Conservation (phyloP, 768 basidiomycete species). For the Pleurotus tuoliensis region DNA sequence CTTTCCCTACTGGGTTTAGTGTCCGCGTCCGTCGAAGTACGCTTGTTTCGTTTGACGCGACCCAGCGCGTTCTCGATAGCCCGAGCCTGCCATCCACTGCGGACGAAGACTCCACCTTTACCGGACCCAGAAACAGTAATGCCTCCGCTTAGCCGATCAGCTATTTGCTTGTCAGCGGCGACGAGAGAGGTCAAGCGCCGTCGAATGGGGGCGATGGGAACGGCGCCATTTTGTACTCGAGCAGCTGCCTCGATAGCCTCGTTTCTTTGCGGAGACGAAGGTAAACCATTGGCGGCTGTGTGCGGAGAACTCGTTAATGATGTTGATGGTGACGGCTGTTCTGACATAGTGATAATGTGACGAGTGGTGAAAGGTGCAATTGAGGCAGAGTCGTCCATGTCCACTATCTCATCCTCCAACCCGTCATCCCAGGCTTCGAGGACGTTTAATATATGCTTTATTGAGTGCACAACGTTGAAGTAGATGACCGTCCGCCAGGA, state of each 20-base stretch:
- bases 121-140: slow-evolving; percentile 72
- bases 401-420: slow-evolving; percentile 43
- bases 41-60: slow-evolving; percentile 30
- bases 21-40: slow-evolving; percentile 24
- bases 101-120: slow-evolving; percentile 71
- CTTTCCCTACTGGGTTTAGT: slow-evolving; percentile 29
- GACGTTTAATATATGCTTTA: slow-evolving; percentile 64
- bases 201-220: slow-evolving; percentile 53
- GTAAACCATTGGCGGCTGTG: slow-evolving; percentile 13
- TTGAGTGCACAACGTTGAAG: slow-evolving; percentile 69
- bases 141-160: slow-evolving; percentile 71
- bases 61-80: slow-evolving; percentile 53
- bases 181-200: slow-evolving; percentile 57
- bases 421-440: slow-evolving; percentile 61
- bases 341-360: slow-evolving; percentile 23
- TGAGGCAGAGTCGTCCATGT: slow-evolving; percentile 26
- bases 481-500: slow-evolving; percentile 76
- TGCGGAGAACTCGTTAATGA: slow-evolving; percentile 27
- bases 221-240: slow-evolving; percentile 25
- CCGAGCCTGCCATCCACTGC: slow-evolving; percentile 77
- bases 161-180: slow-evolving; percentile 58
- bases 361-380: slow-evolving; percentile 22
- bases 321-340: slow-evolving; percentile 36
- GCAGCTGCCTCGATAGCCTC: slow-evolving; percentile 18
- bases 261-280: slow-evolving; percentile 16